A percentile compares a stretch with the other conserved stretches of the same genome.
Conservation (phyloP, 2,329 filamentous ascomycete genomes). For the Aphanocladium album region DNA sequence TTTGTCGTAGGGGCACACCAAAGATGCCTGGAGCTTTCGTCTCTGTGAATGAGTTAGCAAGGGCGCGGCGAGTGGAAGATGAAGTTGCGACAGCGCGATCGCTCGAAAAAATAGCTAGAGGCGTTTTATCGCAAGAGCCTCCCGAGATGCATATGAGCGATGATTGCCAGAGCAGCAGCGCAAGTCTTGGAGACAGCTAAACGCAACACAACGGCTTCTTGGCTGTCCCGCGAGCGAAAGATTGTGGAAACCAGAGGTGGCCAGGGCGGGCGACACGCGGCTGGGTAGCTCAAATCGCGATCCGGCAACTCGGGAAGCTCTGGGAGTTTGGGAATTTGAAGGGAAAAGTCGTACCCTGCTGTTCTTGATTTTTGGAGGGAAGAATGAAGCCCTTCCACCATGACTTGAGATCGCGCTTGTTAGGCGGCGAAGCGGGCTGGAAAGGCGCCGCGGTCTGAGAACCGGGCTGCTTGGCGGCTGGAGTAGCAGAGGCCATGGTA, state of each 20-base stretch:
- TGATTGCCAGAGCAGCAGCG: neutral
- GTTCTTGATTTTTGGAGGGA: constrained; percentile 51
- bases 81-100: neutral
- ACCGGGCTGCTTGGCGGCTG: constrained; percentile 1
- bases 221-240: neutral
- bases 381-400: constrained; percentile 98
- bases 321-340: neutral
- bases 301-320: neutral
- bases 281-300: neutral
- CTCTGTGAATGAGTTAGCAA: constrained; percentile 30
- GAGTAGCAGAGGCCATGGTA: constrained; percentile 11
- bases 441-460: neutral
- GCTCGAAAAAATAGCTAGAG: neutral
- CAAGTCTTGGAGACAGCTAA: neutral
- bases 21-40: constrained; percentile 72
- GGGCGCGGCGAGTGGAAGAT: neutral
- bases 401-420: constrained; percentile 81
- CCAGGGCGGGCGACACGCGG: neutral
- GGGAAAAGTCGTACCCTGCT: constrained; percentile 40
- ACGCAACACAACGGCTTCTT: neutral
- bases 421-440: constrained; percentile 57
- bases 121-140: neutral
- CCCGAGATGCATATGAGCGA: neutral
- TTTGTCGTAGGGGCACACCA: constrained; percentile 85
- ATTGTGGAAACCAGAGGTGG: neutral